phyloP scores from a whole-genome alignment of 768 basidiomycete species.

The Amanita jacksonii region DNA sequence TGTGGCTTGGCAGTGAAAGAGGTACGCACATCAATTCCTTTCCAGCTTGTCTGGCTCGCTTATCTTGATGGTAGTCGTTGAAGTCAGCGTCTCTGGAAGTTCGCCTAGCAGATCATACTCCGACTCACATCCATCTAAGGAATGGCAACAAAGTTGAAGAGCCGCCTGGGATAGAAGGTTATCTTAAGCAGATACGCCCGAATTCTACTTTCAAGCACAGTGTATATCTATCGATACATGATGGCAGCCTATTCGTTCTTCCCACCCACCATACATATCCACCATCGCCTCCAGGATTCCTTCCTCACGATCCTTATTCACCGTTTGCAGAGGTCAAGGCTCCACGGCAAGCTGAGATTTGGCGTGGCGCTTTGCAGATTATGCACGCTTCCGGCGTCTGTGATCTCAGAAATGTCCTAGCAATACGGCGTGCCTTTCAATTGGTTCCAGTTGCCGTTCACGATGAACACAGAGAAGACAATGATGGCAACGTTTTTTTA shows the following conservation, averaged over 20 bases:
- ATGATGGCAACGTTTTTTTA: conserved; percentile 25
- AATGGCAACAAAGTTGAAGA: conserved; percentile 48
- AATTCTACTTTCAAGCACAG: conserved; percentile 47
- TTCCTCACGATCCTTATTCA: conserved; percentile 11
- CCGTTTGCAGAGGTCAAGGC: conserved; percentile 23
- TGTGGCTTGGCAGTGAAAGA: conserved; percentile 67
- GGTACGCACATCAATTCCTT: conserved; percentile 29
- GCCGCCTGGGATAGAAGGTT: conserved; percentile 82
- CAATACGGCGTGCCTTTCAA: conserved; percentile 57
- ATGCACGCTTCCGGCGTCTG: conserved; percentile 54
- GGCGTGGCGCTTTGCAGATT: conserved; percentile 57
- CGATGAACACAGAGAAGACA: conserved; percentile 19
- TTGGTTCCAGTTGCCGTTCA: conserved; percentile 27
- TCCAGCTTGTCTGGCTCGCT: conserved; percentile 4
- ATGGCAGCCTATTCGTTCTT: conserved; percentile 62
- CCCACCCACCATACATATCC: conserved; percentile 45
- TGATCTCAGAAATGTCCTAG: conserved; percentile 62
- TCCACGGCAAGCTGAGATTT: conserved; percentile 43
- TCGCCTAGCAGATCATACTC: conserved; percentile 62
- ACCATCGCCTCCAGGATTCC: conserved; percentile 57
- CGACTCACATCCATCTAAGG: conserved; percentile 34
- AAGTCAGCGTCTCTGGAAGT: conserved; percentile 57
- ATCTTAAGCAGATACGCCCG: conserved; percentile 60
- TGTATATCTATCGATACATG: conserved; percentile 63
- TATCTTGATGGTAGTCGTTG: conserved; percentile 18